A percentile compares a stretch with the other conserved stretches of the same genome.
phyloP scores from a whole-genome alignment of 2,329 filamentous ascomycete genomes.

The Ophiostoma novo-ulmi region DNA sequence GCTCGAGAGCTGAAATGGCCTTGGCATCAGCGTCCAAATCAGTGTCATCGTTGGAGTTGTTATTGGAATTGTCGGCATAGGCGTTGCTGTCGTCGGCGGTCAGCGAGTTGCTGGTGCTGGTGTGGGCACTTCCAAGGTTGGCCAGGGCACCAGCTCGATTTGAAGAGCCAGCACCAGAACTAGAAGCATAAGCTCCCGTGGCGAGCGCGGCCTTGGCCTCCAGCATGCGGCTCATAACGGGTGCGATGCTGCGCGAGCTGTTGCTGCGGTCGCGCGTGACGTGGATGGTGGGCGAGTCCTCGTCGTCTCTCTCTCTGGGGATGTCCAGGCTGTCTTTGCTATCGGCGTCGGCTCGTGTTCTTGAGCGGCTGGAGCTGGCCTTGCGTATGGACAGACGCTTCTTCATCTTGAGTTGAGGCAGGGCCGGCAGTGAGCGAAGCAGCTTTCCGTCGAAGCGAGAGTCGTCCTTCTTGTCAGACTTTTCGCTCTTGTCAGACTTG shows the following conservation, averaged over 20 bases:
- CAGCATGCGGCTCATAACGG: conserved; percentile 72
- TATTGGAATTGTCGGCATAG: conserved; percentile 30
- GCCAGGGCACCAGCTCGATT: neutral
- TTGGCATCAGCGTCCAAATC: conserved; percentile 40
- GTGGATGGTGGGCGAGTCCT: conserved; percentile 31
- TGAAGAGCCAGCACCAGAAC: neutral
- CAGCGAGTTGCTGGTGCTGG: neutral
- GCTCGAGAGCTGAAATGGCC: conserved; percentile 57
- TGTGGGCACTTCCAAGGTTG: conserved; percentile 41
- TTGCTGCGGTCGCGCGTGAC: conserved; percentile 35
- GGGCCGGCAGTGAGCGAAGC: conserved; percentile 59
- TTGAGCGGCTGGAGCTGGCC: conserved; percentile 13
- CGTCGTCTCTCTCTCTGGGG: neutral
- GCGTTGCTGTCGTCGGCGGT: conserved; percentile 46
- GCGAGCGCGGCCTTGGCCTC: conserved; percentile 61
- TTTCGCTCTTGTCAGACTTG: conserved; percentile 24
- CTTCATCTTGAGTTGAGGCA: conserved; percentile 30
- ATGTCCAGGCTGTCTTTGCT: neutral
- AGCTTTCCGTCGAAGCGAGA: conserved; percentile 60
- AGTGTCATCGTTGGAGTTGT: conserved; percentile 32
- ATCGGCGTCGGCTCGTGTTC: neutral
- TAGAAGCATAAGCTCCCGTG: neutral
- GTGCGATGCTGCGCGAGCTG: conserved; percentile 47
- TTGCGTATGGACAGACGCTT: conserved; percentile 9
- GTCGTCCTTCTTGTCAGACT: conserved; percentile 35